These are phyloP conservation scores for Umbelopsis sp. DNA, from an alignment of 192 early-diverging fungal genomes.

Conservation along the genomic window DNA sequence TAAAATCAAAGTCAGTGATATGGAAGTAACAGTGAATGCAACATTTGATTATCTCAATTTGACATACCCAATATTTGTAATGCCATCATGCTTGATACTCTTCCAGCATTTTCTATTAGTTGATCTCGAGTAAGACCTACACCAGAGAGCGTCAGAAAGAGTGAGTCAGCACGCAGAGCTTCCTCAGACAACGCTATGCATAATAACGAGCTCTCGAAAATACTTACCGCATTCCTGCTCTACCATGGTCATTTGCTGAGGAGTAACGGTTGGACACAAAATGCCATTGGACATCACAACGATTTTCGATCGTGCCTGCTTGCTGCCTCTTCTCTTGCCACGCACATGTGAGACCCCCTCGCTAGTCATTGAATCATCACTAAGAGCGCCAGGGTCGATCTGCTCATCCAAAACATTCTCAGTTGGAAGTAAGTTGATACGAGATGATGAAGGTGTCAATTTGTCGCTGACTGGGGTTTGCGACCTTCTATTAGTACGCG, in stretches of 20 bases:
- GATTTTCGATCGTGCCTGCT: background rate
- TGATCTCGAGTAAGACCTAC: conserved; percentile 72
- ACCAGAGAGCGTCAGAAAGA: conserved; percentile 33
- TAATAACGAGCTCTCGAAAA: background rate
- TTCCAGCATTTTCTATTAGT: conserved; percentile 81
- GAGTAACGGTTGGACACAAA: conserved; percentile 59
- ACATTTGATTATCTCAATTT: background rate
- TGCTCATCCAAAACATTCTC: conserved; percentile 71
- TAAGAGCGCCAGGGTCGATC: conserved; percentile 29
- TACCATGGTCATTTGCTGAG: conserved; percentile 66
- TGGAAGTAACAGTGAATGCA: background rate
- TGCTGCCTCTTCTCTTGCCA: background rate
- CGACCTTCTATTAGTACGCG: conserved; percentile 8
- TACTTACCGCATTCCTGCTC: conserved; percentile 47
- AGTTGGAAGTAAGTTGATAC: conserved; percentile 46
- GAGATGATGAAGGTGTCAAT: background rate
- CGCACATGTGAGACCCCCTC: background rate
- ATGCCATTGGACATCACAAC: conserved; percentile 37
- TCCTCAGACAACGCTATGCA: too few relatives aligned
- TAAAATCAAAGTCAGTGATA: background rate
- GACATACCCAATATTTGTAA: conserved; percentile 57
- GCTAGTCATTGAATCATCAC: conserved; percentile 14
- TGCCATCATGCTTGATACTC: conserved; percentile 71
- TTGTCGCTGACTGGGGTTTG: conserved; percentile 39
- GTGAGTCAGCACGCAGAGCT: background rate